phyloP scores from a whole-genome alignment of 306 rosid genomes.

The Rosa lucieae region DNA sequence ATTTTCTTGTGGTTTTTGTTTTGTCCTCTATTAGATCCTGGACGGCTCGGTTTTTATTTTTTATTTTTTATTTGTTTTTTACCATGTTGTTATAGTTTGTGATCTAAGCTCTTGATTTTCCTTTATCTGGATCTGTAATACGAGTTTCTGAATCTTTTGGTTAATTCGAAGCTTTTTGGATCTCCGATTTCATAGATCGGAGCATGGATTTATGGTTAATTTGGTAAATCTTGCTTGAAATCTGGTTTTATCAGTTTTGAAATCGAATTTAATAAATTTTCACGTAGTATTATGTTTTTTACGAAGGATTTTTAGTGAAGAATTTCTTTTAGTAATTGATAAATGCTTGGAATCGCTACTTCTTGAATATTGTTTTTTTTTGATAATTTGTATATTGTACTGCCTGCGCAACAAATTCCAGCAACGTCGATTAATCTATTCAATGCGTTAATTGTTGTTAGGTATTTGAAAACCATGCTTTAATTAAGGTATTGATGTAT shows the following conservation, averaged over 20 bases:
- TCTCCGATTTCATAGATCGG: background rate
- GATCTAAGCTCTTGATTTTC: slow-evolving; percentile 11
- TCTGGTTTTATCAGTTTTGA: background rate
- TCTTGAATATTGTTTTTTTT: too few species aligned
- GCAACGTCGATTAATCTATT: too few species aligned
- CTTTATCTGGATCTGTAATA: background rate
- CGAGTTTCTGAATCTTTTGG: background rate
- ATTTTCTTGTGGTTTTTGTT: slow-evolving; percentile 6
- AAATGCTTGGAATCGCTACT: background rate
- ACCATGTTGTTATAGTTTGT: background rate
- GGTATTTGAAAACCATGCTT: background rate
- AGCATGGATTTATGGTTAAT: background rate
- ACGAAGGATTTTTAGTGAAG: background rate
- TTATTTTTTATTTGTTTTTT: background rate
- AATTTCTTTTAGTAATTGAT: background rate
- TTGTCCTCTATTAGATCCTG: background rate
- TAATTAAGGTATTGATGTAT: background rate
- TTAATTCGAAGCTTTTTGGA: background rate
- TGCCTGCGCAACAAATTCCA: too few species aligned
- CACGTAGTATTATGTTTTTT: background rate
- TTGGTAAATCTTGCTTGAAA: background rate
- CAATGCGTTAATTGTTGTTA: background rate
- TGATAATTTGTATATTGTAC: background rate
- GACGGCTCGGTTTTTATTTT: slow-evolving; percentile 25
- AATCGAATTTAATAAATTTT: background rate